Conservation (phyloP, 805 yeast species). For the Ogataea paraovalis region DNA sequence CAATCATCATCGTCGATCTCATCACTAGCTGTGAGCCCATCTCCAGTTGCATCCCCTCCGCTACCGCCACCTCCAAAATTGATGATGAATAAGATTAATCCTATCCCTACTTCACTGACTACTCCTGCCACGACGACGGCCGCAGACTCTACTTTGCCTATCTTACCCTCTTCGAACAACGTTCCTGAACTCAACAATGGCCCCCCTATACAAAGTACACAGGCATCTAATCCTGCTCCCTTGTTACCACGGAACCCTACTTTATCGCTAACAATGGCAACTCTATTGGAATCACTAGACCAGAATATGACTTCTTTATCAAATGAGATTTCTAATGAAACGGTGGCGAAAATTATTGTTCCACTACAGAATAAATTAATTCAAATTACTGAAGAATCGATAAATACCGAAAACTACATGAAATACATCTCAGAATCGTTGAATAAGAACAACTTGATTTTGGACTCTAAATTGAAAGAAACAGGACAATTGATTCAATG, state of each 20-base stretch:
- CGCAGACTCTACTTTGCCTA: no score
- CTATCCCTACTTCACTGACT: not conserved
- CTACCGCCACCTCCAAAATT: conserved; percentile 5
- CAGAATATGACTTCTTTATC: not conserved
- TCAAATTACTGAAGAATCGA: conserved; percentile 15
- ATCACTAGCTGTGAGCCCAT: conserved; percentile 7
- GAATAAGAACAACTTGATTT: conserved; percentile 23
- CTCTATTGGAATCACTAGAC: not conserved
- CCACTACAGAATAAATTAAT: conserved; percentile 17
- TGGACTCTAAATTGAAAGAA: conserved; percentile 11
- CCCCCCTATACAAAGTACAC: no score
- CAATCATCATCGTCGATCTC: conserved; percentile 1
- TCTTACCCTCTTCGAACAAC: not conserved
- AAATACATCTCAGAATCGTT: conserved; percentile 13
- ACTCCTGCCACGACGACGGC: not conserved
- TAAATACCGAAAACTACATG: conserved; percentile 15
- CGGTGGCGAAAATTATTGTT: conserved; percentile 3
- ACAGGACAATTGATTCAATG: conserved; percentile 12
- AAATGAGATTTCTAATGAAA: conserved; percentile 5
- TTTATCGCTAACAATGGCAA: conserved; percentile 8
- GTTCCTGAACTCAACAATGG: not conserved
- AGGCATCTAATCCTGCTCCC: conserved; percentile 18
- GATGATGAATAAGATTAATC: not conserved
- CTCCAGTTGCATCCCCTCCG: conserved; percentile 5
- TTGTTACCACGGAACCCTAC: conserved; percentile 29